phyloP scores from a whole-genome alignment of 1,284 basidiomycete genomes.

The Puccinia hordei region DNA sequence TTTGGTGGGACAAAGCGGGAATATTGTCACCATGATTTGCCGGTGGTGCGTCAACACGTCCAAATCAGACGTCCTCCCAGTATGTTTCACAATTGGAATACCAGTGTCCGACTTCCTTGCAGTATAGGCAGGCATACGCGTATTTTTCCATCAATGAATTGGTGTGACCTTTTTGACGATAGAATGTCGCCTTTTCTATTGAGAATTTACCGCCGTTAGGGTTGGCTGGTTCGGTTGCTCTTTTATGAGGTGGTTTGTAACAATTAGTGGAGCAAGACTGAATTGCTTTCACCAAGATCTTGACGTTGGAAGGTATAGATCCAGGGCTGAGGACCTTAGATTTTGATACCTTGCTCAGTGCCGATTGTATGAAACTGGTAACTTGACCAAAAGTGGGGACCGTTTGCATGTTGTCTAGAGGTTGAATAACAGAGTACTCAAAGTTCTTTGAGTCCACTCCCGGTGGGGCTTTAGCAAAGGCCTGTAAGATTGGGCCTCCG shows the following conservation, averaged over 20 bases:
- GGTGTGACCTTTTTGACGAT: too few species aligned
- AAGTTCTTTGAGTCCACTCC: not conserved
- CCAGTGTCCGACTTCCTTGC: too few species aligned
- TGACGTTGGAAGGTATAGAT: not conserved
- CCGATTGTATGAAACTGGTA: not conserved
- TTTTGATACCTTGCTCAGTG: not conserved
- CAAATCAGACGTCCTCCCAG: not conserved
- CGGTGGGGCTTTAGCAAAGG: not conserved
- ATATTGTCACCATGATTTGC: too few species aligned
- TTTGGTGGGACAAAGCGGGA: too few species aligned
- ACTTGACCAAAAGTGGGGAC: not conserved
- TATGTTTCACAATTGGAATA: not conserved
- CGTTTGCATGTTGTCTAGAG: not conserved
- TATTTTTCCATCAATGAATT: not conserved
- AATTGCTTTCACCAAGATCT: not conserved
- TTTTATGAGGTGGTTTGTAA: not conserved
- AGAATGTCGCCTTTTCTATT: constrained; percentile 2
- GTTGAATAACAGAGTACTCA: constrained; percentile 1
- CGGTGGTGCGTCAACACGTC: not conserved
- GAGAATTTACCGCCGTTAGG: too few species aligned
- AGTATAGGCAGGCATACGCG: constrained; percentile 10
- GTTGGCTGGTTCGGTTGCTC: not conserved
- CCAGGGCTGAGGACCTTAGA: not conserved
- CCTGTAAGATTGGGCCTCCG: not conserved
- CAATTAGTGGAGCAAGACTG: too few species aligned